A percentile compares a stretch with the other conserved stretches of the same genome.
These are phyloP conservation scores for Ajuga reptans DNA, from an alignment of 305 asterid species.

Conservation along the genomic window DNA sequence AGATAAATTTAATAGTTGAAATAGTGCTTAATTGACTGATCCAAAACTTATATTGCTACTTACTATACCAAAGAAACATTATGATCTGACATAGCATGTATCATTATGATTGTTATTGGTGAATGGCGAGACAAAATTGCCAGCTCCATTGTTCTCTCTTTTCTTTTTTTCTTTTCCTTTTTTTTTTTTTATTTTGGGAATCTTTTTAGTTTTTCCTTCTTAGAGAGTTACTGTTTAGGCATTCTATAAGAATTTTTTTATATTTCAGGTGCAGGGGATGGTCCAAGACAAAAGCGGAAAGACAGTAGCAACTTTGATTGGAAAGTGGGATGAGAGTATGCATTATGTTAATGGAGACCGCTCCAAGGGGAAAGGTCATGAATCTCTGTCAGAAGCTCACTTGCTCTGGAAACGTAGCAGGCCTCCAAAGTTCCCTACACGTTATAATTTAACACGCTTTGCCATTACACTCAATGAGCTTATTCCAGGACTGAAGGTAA, in stretches of 20 bases:
- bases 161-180: no score
- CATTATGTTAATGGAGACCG: slow-evolving; percentile 46
- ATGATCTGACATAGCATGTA: neutral
- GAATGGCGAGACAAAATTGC: no score
- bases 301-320: slow-evolving; percentile 51
- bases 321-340: slow-evolving; percentile 70
- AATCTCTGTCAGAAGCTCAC: slow-evolving; percentile 43
- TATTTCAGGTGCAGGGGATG: slow-evolving; percentile 54
- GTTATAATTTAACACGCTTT: slow-evolving; percentile 60
- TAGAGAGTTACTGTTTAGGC: neutral
- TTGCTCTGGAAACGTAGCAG: slow-evolving; percentile 60
- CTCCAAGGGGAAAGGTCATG: slow-evolving; percentile 41
- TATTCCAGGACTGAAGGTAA: slow-evolving; percentile 53
- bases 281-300: slow-evolving; percentile 56
- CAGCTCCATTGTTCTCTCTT: no score
- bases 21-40: neutral
- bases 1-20: neutral
- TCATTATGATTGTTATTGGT: neutral
- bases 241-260: neutral
- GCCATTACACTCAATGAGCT: slow-evolving; percentile 66
- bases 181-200: neutral
- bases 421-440: slow-evolving; percentile 51
- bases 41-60: neutral
- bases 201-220: no score
- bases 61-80: neutral